These are phyloP conservation scores for Hibiscus syriacus DNA, from an alignment of 345 rosid species.

Conservation along the genomic window DNA sequence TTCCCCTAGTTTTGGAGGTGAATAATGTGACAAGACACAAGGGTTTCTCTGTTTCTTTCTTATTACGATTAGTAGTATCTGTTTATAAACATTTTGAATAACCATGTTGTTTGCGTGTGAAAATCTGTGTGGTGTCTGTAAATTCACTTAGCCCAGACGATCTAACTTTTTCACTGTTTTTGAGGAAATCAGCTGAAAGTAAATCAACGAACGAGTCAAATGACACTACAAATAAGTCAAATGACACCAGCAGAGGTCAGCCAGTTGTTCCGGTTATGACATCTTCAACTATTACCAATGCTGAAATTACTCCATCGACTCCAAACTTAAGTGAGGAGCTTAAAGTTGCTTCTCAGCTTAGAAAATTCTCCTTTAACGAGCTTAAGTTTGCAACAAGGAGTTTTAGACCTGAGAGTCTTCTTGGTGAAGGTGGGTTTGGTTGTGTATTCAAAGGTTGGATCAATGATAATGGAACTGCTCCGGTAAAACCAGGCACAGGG, in stretches of 20 bases:
- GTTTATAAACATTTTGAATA: background rate
- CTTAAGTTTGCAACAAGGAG: background rate
- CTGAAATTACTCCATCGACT: background rate
- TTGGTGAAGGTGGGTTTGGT: background rate
- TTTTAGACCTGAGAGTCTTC: background rate
- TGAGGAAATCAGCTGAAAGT: background rate
- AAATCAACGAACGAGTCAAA: background rate
- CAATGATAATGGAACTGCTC: background rate
- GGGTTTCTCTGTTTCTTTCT: background rate
- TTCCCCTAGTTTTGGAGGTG: background rate
- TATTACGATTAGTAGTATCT: background rate
- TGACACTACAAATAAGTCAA: background rate
- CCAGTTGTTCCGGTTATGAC: background rate
- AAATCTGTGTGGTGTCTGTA: background rate
- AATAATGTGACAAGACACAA: background rate
- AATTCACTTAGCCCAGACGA: background rate
- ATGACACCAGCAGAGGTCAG: slow-evolving; percentile 4
- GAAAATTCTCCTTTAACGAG: background rate
- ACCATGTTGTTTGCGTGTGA: background rate
- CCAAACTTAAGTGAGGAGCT: background rate
- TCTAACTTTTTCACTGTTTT: background rate
- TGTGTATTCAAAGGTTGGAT: background rate
- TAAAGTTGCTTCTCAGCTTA: background rate
- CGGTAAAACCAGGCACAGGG: slow-evolving; percentile 12
- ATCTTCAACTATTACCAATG: background rate